These are phyloP conservation scores for Penicillium capsulatum DNA, from an alignment of 2,329 filamentous ascomycete genomes.

Conservation along the genomic window DNA sequence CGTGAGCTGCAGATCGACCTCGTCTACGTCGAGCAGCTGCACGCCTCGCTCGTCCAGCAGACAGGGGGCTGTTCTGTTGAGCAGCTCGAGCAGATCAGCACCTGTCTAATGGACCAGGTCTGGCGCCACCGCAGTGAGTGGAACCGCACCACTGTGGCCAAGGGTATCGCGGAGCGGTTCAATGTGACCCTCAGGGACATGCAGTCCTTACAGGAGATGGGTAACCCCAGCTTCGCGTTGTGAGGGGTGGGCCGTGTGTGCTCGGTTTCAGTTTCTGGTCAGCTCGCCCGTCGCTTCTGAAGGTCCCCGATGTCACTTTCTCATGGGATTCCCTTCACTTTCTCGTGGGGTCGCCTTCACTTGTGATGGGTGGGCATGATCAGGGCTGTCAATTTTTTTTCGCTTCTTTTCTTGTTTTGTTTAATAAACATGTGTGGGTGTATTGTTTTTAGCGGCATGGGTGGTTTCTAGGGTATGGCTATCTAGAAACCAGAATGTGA, in stretches of 20 bases:
- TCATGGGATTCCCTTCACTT: no score
- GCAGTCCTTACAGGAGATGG: conserved; percentile 49
- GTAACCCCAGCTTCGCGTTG: conserved; percentile 14
- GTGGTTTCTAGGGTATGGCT: background rate
- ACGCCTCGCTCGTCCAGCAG: conserved; percentile 59
- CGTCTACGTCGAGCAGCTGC: conserved; percentile 53
- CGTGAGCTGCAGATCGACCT: conserved; percentile 45
- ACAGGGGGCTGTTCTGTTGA: conserved; percentile 82
- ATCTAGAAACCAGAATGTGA: conserved; percentile 1
- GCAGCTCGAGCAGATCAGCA: conserved; percentile 90
- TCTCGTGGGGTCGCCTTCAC: no score
- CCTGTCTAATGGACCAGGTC: conserved; percentile 82
- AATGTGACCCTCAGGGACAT: conserved; percentile 62
- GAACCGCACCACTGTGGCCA: conserved; percentile 72
- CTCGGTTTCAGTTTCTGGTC: conserved; percentile 13
- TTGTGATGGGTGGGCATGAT: no score
- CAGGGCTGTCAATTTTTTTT: conserved; percentile 2
- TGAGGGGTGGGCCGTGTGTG: conserved; percentile 1
- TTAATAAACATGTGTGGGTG: conserved; percentile 3
- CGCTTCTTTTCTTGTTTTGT: background rate
- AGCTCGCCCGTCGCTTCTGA: conserved; percentile 13
- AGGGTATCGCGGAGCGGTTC: conserved; percentile 63
- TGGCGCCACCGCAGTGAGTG: conserved; percentile 77
- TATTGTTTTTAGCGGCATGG: no score
- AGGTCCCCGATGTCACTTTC: no score